Evolutionary conservation across 441 rosid genomes (phyloP).

Genomic region (Gossypium schwendimanii): DNA sequence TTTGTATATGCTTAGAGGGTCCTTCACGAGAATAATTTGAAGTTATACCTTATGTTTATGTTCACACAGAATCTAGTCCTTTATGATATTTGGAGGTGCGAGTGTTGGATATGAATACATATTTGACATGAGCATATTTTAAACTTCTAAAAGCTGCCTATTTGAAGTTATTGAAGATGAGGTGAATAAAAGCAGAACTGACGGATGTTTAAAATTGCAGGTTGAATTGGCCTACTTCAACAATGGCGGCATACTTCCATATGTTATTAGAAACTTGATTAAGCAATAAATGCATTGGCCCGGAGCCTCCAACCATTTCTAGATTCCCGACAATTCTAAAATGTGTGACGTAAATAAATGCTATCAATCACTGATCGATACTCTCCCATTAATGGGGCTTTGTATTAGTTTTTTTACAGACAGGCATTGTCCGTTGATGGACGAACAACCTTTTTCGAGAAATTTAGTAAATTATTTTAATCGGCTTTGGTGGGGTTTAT

Average conservation of each 20-base stretch:
- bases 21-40: not conserved
- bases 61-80: no score
- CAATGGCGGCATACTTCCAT: conserved; percentile 89
- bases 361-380: conserved; percentile 19
- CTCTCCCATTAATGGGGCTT: not conserved
- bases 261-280: conserved; percentile 68
- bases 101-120: no score
- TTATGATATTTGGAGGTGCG: not conserved
- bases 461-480: not conserved
- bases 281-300: conserved; percentile 27
- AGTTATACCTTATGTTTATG: not conserved
- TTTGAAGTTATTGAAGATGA: not conserved
- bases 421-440: not conserved
- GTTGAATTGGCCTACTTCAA: conserved; percentile 88
- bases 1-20: not conserved
- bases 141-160: not conserved
- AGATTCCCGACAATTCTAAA: conserved; percentile 17
- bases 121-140: no score
- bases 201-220: conserved; percentile 28
- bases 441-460: not conserved
- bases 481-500: not conserved
- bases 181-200: not conserved
- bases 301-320: not conserved
- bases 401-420: not conserved
- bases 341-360: conserved; percentile 29